Conservation (phyloP, 139 green algal genomes). For the Limnomonas spitsbergensis region DNA sequence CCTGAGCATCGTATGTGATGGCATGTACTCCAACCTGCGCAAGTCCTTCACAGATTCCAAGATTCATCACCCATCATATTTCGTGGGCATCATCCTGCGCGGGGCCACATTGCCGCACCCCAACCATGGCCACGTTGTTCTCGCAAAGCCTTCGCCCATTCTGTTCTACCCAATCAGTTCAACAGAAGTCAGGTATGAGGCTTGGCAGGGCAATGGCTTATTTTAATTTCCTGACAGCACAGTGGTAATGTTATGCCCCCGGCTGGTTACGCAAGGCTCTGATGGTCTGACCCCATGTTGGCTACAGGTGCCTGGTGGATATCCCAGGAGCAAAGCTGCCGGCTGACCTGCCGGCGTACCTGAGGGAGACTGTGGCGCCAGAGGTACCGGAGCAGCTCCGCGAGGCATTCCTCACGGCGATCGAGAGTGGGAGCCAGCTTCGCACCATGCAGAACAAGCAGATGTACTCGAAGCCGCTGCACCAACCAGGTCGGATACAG, state of each 20-base stretch:
- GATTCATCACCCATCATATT: conserved; percentile 78
- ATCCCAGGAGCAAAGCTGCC: conserved; percentile 74
- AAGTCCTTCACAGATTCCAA: conserved; percentile 61
- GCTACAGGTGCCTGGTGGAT: conserved; percentile 83
- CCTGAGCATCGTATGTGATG: conserved; percentile 73
- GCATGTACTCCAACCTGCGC: conserved; percentile 93
- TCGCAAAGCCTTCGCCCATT: conserved; percentile 90
- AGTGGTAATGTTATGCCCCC: too few relatives aligned
- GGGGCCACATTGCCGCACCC: conserved; percentile 69
- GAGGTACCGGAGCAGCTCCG: conserved; percentile 70
- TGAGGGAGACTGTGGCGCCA: conserved; percentile 42
- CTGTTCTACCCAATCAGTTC: conserved; percentile 97
- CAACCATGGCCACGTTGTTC: conserved; percentile 92
- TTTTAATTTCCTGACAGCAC: neutral
- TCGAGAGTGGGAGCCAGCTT: conserved; percentile 38
- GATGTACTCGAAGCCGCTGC: conserved; percentile 70
- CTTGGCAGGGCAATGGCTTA: neutral
- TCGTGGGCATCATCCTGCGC: conserved; percentile 89
- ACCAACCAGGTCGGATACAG: conserved; percentile 53
- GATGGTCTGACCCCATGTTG: neutral
- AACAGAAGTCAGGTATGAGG: conserved; percentile 68
- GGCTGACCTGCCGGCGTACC: conserved; percentile 51
- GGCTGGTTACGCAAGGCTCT: too few relatives aligned
- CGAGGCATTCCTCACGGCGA: conserved; percentile 62
- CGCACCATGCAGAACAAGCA: conserved; percentile 87